These are phyloP conservation scores for Trypanosoma cruzi DNA, from an alignment of 208 protist genomes.

Conservation along the genomic window DNA sequence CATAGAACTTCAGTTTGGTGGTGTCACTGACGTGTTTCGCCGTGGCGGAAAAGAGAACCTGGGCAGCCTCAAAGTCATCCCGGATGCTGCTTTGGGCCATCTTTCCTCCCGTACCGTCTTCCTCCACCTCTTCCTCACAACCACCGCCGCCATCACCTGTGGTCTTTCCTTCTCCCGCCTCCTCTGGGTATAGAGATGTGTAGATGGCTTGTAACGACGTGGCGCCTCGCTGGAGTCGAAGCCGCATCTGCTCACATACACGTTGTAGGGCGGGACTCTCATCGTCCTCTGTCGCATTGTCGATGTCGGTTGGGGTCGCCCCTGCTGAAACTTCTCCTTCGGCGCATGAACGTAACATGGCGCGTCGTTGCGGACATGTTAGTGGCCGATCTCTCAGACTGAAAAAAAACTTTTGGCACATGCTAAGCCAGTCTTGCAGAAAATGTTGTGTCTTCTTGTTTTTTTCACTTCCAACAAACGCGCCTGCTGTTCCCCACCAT, in stretches of 20 bases:
- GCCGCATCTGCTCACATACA: conserved; percentile 39
- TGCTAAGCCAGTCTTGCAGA: conserved; percentile 51
- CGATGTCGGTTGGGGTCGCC: not conserved
- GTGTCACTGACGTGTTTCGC: conserved; percentile 51
- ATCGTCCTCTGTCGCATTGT: conserved; percentile 20
- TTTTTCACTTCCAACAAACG: conserved; percentile 23
- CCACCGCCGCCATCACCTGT: conserved; percentile 1
- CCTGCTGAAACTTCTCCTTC: not conserved
- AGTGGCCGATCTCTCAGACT: conserved; percentile 41
- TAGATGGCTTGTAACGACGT: conserved; percentile 51
- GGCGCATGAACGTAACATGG: conserved; percentile 18
- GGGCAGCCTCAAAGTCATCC: conserved; percentile 58
- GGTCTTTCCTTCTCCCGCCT: not conserved
- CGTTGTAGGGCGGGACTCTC: conserved; percentile 31
- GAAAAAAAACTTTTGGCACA: conserved; percentile 59
- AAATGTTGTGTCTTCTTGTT: conserved; percentile 33
- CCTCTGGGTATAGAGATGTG: conserved; percentile 36
- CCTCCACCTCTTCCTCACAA: no score
- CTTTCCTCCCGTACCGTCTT: conserved; percentile 6
- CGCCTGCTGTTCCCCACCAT: conserved; percentile 32
- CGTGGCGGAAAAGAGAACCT: conserved; percentile 50
- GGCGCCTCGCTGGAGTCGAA: conserved; percentile 52
- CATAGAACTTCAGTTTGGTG: conserved; percentile 88
- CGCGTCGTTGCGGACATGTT: conserved; percentile 23
- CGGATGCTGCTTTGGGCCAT: conserved; percentile 25